A percentile compares a stretch with the other conserved stretches of the same genome.
phyloP scores from a whole-genome alignment of 176 grass and related monocot species.

The Poa pratensis region DNA sequence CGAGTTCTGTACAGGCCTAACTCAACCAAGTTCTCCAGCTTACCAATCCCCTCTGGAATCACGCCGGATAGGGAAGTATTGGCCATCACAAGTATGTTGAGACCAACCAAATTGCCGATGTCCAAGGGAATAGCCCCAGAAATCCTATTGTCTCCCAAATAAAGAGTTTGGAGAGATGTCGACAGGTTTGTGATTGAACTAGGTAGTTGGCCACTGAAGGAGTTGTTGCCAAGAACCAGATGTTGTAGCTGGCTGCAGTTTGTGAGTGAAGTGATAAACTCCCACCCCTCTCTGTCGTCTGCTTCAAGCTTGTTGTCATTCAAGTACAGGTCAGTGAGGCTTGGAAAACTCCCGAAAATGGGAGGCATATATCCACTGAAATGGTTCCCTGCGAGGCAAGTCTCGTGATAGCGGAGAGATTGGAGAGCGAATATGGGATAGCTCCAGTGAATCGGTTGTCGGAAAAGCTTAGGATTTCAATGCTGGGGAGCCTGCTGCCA shows the following conservation, averaged over 20 bases:
- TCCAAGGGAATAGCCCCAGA: constrained; percentile 14
- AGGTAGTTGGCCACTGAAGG: constrained; percentile 4
- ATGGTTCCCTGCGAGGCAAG: not conserved
- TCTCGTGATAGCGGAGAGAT: not conserved
- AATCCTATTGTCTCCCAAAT: not conserved
- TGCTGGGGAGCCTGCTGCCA: not conserved
- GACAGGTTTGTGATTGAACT: constrained; percentile 9
- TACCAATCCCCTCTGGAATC: constrained; percentile 26
- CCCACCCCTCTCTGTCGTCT: constrained; percentile 14
- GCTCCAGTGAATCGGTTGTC: not conserved
- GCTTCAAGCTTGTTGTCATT: not conserved
- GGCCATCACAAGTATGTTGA: not conserved
- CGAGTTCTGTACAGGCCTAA: not conserved
- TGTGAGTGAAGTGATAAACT: constrained; percentile 24
- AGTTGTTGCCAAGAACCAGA: not conserved
- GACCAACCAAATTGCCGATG: constrained; percentile 29
- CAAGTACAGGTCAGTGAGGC: not conserved
- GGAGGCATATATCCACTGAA: constrained; percentile 31
- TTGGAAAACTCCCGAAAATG: not conserved
- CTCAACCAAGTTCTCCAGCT: constrained; percentile 1
- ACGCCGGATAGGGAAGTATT: not conserved
- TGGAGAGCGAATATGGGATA: constrained; percentile 25
- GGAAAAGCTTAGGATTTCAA: not conserved
- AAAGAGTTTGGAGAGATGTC: not conserved
- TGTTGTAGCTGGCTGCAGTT: constrained; percentile 32